Evolutionary conservation across 1,284 basidiomycete genomes (phyloP).

Genomic region (Pterulicium gracile): DNA sequence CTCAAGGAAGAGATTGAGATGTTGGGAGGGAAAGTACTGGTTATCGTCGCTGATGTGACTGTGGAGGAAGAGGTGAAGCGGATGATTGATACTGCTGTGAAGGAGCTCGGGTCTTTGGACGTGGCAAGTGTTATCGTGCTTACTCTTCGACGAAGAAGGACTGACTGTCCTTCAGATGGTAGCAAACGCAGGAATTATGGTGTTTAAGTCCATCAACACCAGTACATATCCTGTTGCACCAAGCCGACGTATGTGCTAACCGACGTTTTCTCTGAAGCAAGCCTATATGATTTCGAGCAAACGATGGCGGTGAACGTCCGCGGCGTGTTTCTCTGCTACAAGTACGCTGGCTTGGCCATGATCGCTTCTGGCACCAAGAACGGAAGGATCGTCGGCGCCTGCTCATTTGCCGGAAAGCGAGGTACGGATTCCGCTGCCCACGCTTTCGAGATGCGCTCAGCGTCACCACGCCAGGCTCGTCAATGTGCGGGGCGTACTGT

Average conservation of each 20-base stretch:
- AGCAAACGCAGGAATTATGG: slow-evolving; percentile 20
- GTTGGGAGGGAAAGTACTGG: slow-evolving; percentile 9
- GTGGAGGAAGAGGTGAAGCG: slow-evolving; percentile 20
- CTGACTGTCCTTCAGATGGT: slow-evolving; percentile 17
- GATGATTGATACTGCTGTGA: slow-evolving; percentile 17
- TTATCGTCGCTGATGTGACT: slow-evolving; percentile 15
- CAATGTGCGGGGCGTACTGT: neutral
- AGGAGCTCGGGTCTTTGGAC: slow-evolving; percentile 18
- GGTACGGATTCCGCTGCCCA: neutral
- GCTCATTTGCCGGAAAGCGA: neutral
- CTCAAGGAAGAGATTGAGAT: slow-evolving; percentile 13
- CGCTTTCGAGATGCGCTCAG: neutral
- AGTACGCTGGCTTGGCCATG: neutral
- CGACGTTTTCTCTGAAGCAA: neutral
- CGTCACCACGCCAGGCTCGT: neutral
- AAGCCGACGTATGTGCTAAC: too few relatives aligned
- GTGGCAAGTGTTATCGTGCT: slow-evolving; percentile 17
- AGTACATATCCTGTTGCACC: too few relatives aligned
- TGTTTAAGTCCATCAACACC: neutral
- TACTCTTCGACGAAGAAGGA: neutral
- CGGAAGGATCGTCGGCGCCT: neutral
- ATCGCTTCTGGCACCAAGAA: neutral
- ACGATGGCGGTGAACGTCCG: neutral
- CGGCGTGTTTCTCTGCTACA: neutral
- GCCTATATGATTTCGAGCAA: neutral